Evolutionary conservation across 257 asterid species (phyloP).

Genomic region (Plantago elongata): DNA sequence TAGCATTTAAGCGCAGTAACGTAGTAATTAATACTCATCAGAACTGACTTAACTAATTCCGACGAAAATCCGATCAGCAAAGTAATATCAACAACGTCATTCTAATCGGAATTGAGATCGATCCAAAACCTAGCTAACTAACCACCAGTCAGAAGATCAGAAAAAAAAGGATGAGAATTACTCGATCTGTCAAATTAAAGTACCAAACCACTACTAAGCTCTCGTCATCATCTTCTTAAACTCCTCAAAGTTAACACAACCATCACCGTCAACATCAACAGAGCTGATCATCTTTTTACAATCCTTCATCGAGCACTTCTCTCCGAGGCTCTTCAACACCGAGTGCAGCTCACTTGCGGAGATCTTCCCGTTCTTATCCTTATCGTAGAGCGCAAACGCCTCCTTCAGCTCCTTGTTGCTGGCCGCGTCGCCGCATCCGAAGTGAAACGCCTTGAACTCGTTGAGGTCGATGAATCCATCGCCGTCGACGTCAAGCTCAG

Average conservation of each 20-base stretch:
- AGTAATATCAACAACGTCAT: too few species aligned
- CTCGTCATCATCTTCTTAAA: constrained; percentile 42
- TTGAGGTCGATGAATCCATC: background rate
- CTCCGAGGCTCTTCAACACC: constrained; percentile 33
- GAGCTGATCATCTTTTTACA: constrained; percentile 34
- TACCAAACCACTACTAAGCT: too few species aligned
- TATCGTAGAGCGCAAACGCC: constrained; percentile 40
- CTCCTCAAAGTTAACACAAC: constrained; percentile 36
- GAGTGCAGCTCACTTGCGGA: constrained; percentile 37
- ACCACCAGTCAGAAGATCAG: too few species aligned
- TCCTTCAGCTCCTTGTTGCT: constrained; percentile 28
- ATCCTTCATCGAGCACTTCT: constrained; percentile 34
- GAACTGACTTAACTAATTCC: too few species aligned
- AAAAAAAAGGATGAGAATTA: too few species aligned
- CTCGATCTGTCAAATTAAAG: too few species aligned
- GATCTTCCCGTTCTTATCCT: constrained; percentile 43
- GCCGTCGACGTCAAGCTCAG: background rate
- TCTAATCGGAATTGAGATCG: too few species aligned
- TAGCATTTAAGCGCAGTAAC: too few species aligned
- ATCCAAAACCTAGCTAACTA: too few species aligned
- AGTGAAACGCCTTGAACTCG: constrained; percentile 10
- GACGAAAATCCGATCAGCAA: too few species aligned
- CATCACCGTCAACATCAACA: constrained; percentile 43
- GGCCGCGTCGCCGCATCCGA: constrained; percentile 14
- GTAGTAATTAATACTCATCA: too few species aligned